These are phyloP conservation scores for Drosera spatulata DNA, from an alignment of 179 eudicot species.

Conservation along the genomic window DNA sequence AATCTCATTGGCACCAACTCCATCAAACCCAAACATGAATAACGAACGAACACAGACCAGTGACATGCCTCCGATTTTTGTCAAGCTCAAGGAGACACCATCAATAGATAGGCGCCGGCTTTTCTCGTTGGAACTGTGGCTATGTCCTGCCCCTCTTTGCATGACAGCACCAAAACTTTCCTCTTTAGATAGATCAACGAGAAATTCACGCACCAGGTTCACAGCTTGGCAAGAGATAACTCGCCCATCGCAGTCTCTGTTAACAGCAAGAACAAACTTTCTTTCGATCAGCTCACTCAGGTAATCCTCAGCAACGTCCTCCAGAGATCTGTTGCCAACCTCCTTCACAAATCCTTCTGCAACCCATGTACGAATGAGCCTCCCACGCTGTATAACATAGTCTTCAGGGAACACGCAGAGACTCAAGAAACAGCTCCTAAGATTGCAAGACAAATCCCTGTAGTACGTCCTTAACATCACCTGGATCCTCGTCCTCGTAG, in stretches of 20 bases:
- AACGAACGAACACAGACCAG: conserved; percentile 5
- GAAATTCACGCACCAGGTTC: conserved; percentile 9
- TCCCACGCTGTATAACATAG: not conserved
- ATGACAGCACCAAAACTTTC: conserved; percentile 3
- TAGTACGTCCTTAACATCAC: conserved; percentile 10
- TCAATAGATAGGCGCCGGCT: conserved; percentile 11
- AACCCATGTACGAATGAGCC: conserved; percentile 17
- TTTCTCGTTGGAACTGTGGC: not conserved
- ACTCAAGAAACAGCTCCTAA: conserved; percentile 21
- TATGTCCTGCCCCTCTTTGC: not conserved
- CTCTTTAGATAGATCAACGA: conserved; percentile 6
- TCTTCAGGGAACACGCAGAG: conserved; percentile 21
- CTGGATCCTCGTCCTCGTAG: not conserved
- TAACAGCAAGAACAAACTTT: conserved; percentile 8
- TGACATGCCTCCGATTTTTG: not conserved
- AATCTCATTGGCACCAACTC: not conserved
- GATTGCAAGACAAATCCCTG: conserved; percentile 13
- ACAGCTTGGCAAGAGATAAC: conserved; percentile 5
- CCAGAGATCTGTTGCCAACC: not conserved
- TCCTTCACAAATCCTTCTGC: conserved; percentile 24
- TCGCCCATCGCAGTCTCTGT: conserved; percentile 6
- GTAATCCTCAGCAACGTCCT: conserved; percentile 16
- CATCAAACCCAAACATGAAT: conserved; percentile 1
- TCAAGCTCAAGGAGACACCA: not conserved
- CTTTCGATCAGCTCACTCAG: conserved; percentile 17